phyloP scores from a whole-genome alignment of 345 rosid species.

The Acer yangbiense region DNA sequence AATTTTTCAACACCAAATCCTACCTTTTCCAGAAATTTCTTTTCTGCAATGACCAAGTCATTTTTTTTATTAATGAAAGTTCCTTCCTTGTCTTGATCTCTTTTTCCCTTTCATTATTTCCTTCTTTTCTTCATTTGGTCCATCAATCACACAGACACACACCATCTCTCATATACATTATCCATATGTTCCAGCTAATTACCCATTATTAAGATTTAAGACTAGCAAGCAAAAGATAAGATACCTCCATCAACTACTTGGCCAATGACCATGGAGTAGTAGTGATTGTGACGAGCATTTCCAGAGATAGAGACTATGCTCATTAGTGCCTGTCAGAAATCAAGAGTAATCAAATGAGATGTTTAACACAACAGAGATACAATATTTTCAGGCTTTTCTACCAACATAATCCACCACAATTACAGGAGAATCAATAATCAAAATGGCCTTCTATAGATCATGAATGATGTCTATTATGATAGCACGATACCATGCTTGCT shows the following conservation, averaged over 20 bases:
- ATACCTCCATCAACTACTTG: background rate
- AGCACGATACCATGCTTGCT: background rate
- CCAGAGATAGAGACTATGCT: background rate
- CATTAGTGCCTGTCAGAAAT: background rate
- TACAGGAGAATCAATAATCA: background rate
- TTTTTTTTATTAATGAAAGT: background rate
- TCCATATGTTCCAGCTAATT: background rate
- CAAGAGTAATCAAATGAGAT: background rate
- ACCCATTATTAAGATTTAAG: background rate
- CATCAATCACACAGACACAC: background rate
- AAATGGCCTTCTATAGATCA: background rate
- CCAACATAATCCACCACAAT: conserved; percentile 8
- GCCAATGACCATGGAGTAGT: background rate
- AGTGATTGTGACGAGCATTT: background rate
- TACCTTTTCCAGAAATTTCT: background rate
- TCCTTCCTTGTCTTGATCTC: background rate
- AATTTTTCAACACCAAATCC: conserved; percentile 2
- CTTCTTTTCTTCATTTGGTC: background rate
- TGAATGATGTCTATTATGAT: background rate
- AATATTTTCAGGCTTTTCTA: background rate
- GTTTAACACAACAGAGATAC: background rate
- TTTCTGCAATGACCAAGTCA: background rate
- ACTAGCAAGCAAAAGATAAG: background rate
- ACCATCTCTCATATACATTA: background rate
- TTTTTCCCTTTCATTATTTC: background rate